These are phyloP conservation scores for Sesbania bispinosa DNA, from an alignment of 306 rosid species.

Conservation along the genomic window DNA sequence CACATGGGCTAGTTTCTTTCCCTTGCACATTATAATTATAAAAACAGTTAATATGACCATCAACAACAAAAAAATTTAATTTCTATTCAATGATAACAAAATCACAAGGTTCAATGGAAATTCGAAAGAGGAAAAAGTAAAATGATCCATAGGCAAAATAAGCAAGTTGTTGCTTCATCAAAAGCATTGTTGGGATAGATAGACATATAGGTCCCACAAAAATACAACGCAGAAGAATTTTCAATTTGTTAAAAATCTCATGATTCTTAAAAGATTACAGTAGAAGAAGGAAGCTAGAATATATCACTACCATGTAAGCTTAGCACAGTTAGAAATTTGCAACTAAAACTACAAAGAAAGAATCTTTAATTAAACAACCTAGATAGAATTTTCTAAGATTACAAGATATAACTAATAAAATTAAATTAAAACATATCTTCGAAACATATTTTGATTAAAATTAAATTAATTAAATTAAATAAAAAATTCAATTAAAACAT, in stretches of 20 bases:
- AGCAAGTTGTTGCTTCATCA: slow-evolving; percentile 3
- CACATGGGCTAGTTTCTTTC: background rate
- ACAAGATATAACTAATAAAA: no score
- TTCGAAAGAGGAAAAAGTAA: slow-evolving; percentile 1
- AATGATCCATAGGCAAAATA: slow-evolving; percentile 17
- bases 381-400: background rate
- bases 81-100: background rate
- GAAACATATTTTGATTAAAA: no score
- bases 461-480: no score
- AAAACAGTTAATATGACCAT: background rate
- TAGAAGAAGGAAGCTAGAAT: background rate
- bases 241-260: background rate
- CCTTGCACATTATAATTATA: background rate
- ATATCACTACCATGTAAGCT: background rate
- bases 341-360: background rate
- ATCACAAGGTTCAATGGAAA: background rate
- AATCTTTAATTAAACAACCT: background rate
- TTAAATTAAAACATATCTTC: no score
- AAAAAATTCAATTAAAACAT: no score
- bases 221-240: slow-evolving; percentile 10
- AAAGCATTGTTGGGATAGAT: background rate
- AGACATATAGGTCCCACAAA: background rate
- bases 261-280: background rate
- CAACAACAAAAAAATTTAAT: background rate
- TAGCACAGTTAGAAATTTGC: background rate